Evolutionary conservation across 1,284 basidiomycete genomes (phyloP), one percentile per base, ranked within the genome.

Genomic region (Caloboletus firmus): DNA sequence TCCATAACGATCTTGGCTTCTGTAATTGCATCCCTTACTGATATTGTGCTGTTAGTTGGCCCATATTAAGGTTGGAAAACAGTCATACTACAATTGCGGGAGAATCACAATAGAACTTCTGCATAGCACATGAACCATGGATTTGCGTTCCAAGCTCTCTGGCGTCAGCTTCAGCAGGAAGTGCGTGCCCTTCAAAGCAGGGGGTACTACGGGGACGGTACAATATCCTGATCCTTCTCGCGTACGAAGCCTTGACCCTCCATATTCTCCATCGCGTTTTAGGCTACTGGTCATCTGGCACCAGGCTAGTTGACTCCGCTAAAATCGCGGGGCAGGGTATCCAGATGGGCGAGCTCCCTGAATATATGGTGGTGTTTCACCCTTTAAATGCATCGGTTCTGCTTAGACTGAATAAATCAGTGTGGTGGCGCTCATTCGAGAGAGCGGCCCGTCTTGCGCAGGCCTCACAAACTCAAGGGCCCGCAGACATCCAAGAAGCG

Each of bases 261-360:
- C 32, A n/a, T 11, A 28, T 57, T 32, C 50, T 56, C 20, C 34
- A n/a, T 45, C 50, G 34, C 7, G 20, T 43, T 17, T 28, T 56
- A 91, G 88, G 88, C 6, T 89, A 86, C 62, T 92, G 88, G 87
- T 92, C 89, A 17, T 82, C 85, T 45, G 89, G 90, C 1, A 81
- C 72, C 17, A 79, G 87, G 39, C 74, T 92, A 9, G 74, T 74
- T 2, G 88, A 91, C 67, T 87, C 86, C 1, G 76, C 76, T 2
- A 72, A 67, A 43, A 68, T 89, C 10, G 68, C 71, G 0, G 80
- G 83, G 11, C 71, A 79, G 54, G 80, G 81, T 3, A 67, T 81
- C 30, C 76, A 79, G 35, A 68, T 68, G 17, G 80, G 76, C 6
- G 83, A 85, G 54, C 73, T 90, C 7, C 89, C 89, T 7, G 87